These are phyloP conservation scores for Lophium mytilinum DNA, from an alignment of 495 filamentous ascomycete species.

Conservation along the genomic window DNA sequence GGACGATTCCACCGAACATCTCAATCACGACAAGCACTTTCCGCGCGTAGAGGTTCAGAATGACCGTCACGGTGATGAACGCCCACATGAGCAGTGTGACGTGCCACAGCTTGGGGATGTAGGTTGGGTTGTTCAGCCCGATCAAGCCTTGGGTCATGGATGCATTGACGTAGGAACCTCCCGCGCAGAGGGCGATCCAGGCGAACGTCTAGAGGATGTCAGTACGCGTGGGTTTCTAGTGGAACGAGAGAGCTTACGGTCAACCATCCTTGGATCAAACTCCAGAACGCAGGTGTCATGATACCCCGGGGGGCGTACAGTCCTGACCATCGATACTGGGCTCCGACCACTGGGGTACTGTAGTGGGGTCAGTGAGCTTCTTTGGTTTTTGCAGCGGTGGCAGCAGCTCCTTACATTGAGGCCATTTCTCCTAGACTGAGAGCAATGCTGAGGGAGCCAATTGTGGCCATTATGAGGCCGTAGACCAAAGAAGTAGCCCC, in stretches of 20 bases:
- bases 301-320: constrained; percentile 7
- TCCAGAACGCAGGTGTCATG: constrained; percentile 18
- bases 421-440: constrained; percentile 30
- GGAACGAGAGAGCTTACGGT: background rate
- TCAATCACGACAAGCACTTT: constrained; percentile 14
- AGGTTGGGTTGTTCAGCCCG: constrained; percentile 20
- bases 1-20: background rate
- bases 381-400: too few relatives aligned
- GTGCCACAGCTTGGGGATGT: constrained; percentile 26
- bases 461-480: constrained; percentile 15
- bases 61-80: constrained; percentile 3
- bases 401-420: constrained; percentile 19
- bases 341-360: constrained; percentile 13
- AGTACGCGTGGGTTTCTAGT: background rate
- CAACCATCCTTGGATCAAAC: constrained; percentile 12
- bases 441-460: constrained; percentile 21
- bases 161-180: constrained; percentile 19
- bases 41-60: constrained; percentile 23
- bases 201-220: background rate
- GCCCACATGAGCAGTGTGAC: constrained; percentile 23
- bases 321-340: constrained; percentile 19
- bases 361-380: background rate
- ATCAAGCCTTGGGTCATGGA: constrained; percentile 26
- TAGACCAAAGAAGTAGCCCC: constrained; percentile 28
- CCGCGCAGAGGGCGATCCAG: constrained; percentile 15